phyloP scores from a whole-genome alignment of 2,329 filamentous ascomycete genomes.

The Fusarium nodosum region DNA sequence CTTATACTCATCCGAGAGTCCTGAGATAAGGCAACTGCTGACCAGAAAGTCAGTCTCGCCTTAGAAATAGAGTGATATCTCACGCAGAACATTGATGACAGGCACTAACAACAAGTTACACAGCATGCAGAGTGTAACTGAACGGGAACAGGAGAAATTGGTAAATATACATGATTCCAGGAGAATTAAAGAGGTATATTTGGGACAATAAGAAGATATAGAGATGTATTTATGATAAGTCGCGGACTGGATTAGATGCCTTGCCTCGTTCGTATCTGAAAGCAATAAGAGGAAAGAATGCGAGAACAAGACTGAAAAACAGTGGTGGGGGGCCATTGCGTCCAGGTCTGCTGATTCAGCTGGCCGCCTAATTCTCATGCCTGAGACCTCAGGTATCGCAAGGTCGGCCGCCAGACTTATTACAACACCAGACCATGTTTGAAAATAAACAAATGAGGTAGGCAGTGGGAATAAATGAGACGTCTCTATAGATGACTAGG shows the following conservation, averaged over 20 bases:
- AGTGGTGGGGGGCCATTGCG: neutral
- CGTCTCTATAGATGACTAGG: no score
- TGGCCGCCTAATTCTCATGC: slow-evolving; percentile 16
- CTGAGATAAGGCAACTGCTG: slow-evolving; percentile 12
- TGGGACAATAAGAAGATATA: neutral
- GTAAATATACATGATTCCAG: neutral
- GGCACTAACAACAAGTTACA: slow-evolving; percentile 7
- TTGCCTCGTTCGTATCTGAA: neutral
- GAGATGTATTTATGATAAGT: neutral
- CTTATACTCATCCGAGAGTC: slow-evolving; percentile 41
- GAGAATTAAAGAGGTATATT: neutral
- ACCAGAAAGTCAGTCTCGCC: slow-evolving; percentile 24
- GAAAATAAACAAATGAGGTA: neutral
- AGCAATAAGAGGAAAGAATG: neutral
- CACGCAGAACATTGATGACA: neutral
- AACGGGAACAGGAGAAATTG: neutral
- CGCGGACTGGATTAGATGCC: slow-evolving; percentile 14
- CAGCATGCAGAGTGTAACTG: neutral
- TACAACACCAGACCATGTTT: neutral
- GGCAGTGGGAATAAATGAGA: neutral
- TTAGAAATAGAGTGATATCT: neutral
- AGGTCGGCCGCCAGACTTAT: neutral
- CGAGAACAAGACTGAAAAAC: neutral
- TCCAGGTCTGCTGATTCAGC: slow-evolving; percentile 23
- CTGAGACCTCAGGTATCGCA: slow-evolving; percentile 28